Evolutionary conservation across 768 basidiomycete genomes (phyloP), one percentile per base, ranked within the genome.

Genomic region (Royoungia palumana): DNA sequence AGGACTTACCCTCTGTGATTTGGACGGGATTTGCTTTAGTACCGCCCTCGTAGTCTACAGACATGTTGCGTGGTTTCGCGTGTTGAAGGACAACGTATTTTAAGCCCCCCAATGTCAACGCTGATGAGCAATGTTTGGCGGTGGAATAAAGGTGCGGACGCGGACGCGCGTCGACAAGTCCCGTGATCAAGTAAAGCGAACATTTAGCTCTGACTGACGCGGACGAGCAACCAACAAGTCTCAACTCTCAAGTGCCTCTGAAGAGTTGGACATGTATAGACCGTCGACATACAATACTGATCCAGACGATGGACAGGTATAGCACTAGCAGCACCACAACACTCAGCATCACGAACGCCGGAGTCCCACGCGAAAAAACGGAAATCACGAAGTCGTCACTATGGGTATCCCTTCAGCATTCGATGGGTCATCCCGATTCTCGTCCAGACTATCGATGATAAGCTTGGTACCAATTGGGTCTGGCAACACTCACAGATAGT

Each of bases 401-500:
- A 64, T 51, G 20, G 55, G 22, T 70, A 84, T 78, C 35, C 78
- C 81, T 56, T 80, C 81, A 25, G 76, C 77, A 55, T 74, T 80
- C 14, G 82, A 78, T 16, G 74, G 73, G 11, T 44, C 49, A 38
- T 62, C 51, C 50, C 63, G 59, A 41, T 51, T 75, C 79, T 80
- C 48, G 77, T 63, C 55, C 44, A 68, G 37, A 21, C 85, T 63
- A 77, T 78, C 20, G 75, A 78, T 50, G 20, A 72, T 62, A 28
- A 62, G 47, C 19, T 49, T 47, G 17, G 55, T 20, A 46, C 35
- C 36, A n/a, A 16, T 37, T n/a, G 37, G 5, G 21, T 24, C 22
- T n/a, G 11, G 28, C 28, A 5, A 34, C 37, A 77, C 80, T 62
- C 58, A 87, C 85, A 89, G 69, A 74, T 94, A 94, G 68, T 94